These are phyloP conservation scores for Diaporthe longicolla DNA, from an alignment of 2,329 filamentous ascomycete species.

Conservation along the genomic window DNA sequence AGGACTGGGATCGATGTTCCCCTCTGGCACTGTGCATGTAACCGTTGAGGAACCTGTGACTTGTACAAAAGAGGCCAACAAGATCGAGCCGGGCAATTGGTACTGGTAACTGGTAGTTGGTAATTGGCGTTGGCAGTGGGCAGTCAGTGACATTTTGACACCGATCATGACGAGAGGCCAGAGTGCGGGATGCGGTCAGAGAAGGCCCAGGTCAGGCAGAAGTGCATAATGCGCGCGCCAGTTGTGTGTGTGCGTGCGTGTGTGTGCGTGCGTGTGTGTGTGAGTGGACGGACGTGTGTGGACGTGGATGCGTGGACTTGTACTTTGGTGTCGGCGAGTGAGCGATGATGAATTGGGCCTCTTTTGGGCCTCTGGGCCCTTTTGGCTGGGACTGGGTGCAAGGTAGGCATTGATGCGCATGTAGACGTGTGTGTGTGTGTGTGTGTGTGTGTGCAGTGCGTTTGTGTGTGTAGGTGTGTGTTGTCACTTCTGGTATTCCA, in stretches of 20 bases:
- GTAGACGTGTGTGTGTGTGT: not conserved
- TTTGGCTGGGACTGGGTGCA: not conserved
- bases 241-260: conserved; percentile 11
- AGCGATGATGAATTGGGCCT: conserved; percentile 57
- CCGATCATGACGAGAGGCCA: conserved; percentile 17
- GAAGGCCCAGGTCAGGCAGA: conserved; percentile 59
- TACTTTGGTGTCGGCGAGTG: conserved; percentile 45
- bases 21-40: conserved; percentile 21
- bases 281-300: not conserved
- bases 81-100: conserved; percentile 10
- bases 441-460: not conserved
- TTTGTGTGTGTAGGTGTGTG: conserved; percentile 14
- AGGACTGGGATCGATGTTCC: not conserved
- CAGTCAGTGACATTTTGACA: not conserved
- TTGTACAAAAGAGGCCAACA: conserved; percentile 8
- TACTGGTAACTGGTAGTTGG: conserved; percentile 9
- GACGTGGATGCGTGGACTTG: not conserved
- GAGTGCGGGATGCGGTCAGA: conserved; percentile 32
- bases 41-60: conserved; percentile 20
- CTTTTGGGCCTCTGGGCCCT: conserved; percentile 47
- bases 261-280: conserved; percentile 5
- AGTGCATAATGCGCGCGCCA: conserved; percentile 53
- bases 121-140: conserved; percentile 7
- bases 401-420: not conserved
- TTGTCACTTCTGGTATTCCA: conserved; percentile 51